Percentiles rank a stretch among this genome's conserved stretches.
These are phyloP conservation scores for Biscutella auriculata DNA, from an alignment of 441 rosid species.

Conservation along the genomic window DNA sequence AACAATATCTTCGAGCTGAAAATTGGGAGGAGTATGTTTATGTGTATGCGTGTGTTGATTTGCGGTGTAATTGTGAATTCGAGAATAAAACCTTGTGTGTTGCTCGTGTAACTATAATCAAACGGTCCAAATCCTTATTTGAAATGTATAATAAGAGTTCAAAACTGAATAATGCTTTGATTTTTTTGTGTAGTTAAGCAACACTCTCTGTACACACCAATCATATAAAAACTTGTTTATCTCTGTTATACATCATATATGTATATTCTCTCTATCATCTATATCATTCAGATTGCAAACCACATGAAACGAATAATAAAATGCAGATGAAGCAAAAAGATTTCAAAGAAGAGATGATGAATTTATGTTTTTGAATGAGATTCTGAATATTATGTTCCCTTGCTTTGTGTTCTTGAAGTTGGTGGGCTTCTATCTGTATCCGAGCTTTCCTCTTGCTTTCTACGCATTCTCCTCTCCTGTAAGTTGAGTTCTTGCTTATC, in stretches of 20 bases:
- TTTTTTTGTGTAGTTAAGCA: not conserved
- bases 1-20: no score
- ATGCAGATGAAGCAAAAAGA: no score
- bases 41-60: no score
- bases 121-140: not conserved
- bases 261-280: no score
- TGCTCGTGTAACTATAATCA: no score
- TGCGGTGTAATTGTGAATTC: no score
- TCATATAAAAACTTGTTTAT: no score
- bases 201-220: conserved; percentile 2
- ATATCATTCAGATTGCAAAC: no score
- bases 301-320: no score
- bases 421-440: conserved; percentile 73
- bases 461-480: conserved; percentile 77
- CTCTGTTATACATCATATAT: conserved; percentile 3
- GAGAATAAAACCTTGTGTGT: no score
- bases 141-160: conserved; percentile 3
- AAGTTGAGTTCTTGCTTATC: not conserved
- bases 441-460: conserved; percentile 53
- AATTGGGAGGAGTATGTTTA: no score
- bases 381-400: conserved; percentile 1
- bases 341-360: no score
- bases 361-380: not conserved
- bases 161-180: not conserved
- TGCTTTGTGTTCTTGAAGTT: conserved; percentile 52